Evolutionary conservation across 106 monocot species (phyloP), one percentile per base, ranked within the genome.

Genomic region (Narthecium ossifragum): DNA sequence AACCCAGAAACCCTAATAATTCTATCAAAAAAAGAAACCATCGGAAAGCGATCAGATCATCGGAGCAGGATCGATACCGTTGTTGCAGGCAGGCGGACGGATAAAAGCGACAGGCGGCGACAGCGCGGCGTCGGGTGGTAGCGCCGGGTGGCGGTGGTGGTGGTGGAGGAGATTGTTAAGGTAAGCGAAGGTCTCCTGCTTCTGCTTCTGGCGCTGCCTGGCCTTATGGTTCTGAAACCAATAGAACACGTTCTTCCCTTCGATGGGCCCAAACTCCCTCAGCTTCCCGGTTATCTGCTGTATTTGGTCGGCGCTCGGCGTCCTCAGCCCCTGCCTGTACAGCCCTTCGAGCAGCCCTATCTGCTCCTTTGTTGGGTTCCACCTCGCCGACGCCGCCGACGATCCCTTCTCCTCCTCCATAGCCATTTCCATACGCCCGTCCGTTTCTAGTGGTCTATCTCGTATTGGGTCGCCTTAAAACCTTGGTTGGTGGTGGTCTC

Each of bases 201-300:
- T 91, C 70, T 82, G 66, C 69, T 73, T 82, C 77, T 89, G 88
- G 15, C 93, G 46, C 59, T 89, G 85, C 37, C 93, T 50, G 0
- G 93, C 93, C 72, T 93, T 93, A 61, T 93, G 93, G 69, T 93
- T 93, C 66, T 93, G 93, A 57, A 93, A 93, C 93, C 93, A 93
- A 71, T 93, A 93, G 77, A 93, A 93, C 3, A 93, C 93, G 53
- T 93, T 93, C 77, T 93, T 93, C 20, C 88, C 93, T 49, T 93
- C 93, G 18, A 88, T 89, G 58, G 26, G 53, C 0, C 93, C 93
- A 31, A 52, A 80, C 77, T 85, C 79, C 60, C 72, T 62, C 30
- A 89, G 63, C 72, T 70, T 80, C 18, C 54, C 65, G 1, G 93
- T 75, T 5, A 89, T 89, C 47, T 89, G 74, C 73, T 93, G 93